Conservation (phyloP, 1,284 basidiomycete genomes). For the Pseudozyma sp. region DNA sequence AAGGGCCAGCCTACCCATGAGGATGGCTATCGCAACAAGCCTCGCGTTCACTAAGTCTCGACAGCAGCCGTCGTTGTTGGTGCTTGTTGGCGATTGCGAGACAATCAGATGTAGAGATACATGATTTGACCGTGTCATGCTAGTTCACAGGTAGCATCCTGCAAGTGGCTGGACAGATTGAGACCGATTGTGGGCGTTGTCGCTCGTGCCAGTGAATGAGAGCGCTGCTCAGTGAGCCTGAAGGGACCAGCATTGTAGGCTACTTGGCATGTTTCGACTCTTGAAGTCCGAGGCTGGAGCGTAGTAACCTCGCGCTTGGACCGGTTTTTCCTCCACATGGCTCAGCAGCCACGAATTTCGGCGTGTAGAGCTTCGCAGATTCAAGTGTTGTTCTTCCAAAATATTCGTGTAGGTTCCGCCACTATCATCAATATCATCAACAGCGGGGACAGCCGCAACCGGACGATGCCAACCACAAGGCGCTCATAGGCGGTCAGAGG, state of each 20-base stretch:
- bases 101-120: too few relatives aligned
- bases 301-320: not conserved
- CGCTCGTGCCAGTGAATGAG: too few relatives aligned
- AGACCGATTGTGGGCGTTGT: too few relatives aligned
- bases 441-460: too few relatives aligned
- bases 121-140: too few relatives aligned
- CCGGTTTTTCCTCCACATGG: constrained; percentile 4
- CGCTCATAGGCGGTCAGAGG: not conserved
- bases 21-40: constrained; percentile 55
- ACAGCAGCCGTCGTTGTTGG: too few relatives aligned
- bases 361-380: not conserved
- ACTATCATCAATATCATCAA: not conserved
- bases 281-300: not conserved
- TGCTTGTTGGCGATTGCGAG: too few relatives aligned
- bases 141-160: too few relatives aligned
- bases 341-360: not conserved
- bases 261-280: too few relatives aligned
- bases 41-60: constrained; percentile 16
- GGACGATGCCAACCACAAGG: not conserved
- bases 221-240: too few relatives aligned
- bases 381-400: constrained; percentile 2
- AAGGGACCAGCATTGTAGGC: too few relatives aligned
- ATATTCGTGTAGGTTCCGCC: not conserved
- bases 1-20: constrained; percentile 56
- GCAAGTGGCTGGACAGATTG: too few relatives aligned